Conservation (phyloP, 345 rosid genomes). For the Gossypium bickii region DNA sequence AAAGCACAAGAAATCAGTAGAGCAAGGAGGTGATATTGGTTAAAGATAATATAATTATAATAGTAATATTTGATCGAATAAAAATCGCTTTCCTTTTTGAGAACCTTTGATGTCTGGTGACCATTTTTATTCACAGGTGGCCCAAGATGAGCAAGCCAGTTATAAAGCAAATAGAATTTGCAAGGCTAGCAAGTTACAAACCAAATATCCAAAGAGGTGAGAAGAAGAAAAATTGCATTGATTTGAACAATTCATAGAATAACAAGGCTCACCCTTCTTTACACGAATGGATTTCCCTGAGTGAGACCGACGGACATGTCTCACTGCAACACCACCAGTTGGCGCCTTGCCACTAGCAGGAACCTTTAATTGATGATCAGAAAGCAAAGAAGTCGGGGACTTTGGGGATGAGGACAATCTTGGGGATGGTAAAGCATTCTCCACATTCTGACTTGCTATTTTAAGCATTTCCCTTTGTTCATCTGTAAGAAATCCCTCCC, state of each 20-base stretch:
- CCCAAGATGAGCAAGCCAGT: background rate
- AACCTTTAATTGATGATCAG: conserved; percentile 71
- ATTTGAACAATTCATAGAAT: background rate
- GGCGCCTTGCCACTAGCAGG: conserved; percentile 63
- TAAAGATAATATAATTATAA: background rate
- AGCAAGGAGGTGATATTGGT: background rate
- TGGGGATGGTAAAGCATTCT: conserved; percentile 62
- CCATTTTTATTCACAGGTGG: background rate
- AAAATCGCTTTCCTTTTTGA: background rate
- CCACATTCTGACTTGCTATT: conserved; percentile 63
- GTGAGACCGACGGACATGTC: conserved; percentile 80
- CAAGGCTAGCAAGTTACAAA: background rate
- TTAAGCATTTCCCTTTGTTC: conserved; percentile 80
- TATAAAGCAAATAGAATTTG: background rate
- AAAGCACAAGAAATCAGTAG: background rate
- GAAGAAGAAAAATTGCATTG: background rate
- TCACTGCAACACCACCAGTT: conserved; percentile 53
- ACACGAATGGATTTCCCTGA: conserved; percentile 77
- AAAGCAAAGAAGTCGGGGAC: conserved; percentile 56
- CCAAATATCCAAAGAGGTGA: background rate
- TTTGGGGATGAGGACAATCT: conserved; percentile 77
- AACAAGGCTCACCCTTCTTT: conserved; percentile 63
- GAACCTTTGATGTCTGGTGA: background rate
- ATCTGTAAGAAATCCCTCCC: conserved; percentile 73
- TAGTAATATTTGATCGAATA: background rate